These are phyloP conservation scores for Scenedesmus sp. DNA, from an alignment of 163 green algal species.

Conservation along the genomic window DNA sequence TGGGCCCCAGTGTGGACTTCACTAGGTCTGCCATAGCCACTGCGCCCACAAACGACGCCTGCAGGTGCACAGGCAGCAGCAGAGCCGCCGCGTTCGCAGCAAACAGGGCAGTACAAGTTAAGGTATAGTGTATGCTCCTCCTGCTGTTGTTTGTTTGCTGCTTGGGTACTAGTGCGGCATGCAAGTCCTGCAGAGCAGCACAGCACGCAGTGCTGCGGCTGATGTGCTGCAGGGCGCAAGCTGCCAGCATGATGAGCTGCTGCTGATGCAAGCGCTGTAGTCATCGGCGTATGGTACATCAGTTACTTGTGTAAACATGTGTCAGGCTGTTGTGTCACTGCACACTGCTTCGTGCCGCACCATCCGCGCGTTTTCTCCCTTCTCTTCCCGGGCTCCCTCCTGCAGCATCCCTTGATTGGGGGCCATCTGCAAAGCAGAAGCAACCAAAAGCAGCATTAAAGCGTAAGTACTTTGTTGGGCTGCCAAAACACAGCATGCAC, in stretches of 20 bases:
- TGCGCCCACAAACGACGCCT: slow-evolving; percentile 96
- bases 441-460: not conserved
- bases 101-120: not conserved
- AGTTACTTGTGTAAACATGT: not conserved
- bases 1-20: slow-evolving; percentile 98
- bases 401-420: slow-evolving; percentile 70
- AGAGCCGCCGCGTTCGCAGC: not conserved
- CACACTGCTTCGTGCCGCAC: slow-evolving; percentile 59
- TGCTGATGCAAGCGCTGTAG: not conserved
- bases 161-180: not conserved
- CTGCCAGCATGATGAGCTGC: not conserved
- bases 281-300: not conserved
- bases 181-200: not conserved
- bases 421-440: slow-evolving; percentile 56
- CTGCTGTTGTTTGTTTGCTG: not conserved
- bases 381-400: slow-evolving; percentile 88
- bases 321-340: not conserved
- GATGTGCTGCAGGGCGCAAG: not conserved
- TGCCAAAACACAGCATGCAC: not conserved
- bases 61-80: not conserved
- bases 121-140: not conserved
- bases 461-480: not conserved
- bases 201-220: not conserved
- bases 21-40: slow-evolving; percentile 99
- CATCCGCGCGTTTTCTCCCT: slow-evolving; percentile 95